These are phyloP conservation scores for Pseudozyma thailandica DNA, from an alignment of 1,284 basidiomycete genomes.

Conservation along the genomic window DNA sequence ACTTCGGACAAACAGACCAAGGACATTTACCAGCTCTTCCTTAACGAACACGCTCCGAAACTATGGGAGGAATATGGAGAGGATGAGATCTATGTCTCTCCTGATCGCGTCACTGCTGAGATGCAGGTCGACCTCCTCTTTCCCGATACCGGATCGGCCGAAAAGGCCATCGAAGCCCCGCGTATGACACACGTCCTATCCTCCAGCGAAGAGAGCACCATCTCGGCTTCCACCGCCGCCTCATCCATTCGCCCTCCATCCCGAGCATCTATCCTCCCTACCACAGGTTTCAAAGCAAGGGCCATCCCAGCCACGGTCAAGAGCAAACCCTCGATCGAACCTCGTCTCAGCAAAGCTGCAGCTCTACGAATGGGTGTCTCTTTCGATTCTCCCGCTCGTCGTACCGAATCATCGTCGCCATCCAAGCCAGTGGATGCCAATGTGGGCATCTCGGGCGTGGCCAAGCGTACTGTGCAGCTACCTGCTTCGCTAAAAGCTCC, in stretches of 20 bases:
- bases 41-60: background rate
- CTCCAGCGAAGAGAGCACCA: constrained; percentile 13
- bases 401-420: constrained; percentile 10
- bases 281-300: constrained; percentile 14
- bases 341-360: constrained; percentile 80
- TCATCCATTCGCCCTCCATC: constrained; percentile 5
- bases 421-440: constrained; percentile 5
- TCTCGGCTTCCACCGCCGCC: constrained; percentile 6
- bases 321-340: constrained; percentile 76
- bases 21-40: constrained; percentile 1
- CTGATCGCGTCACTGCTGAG: constrained; percentile 17
- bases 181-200: constrained; percentile 3
- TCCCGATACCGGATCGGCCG: constrained; percentile 14
- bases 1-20: background rate
- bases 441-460: constrained; percentile 12
- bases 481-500: constrained; percentile 43
- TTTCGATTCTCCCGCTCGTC: constrained; percentile 5
- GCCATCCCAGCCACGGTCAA: constrained; percentile 39
- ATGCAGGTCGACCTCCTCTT: constrained; percentile 50
- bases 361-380: constrained; percentile 66
- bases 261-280: constrained; percentile 7
- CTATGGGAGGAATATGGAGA: constrained; percentile 29
- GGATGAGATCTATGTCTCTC: constrained; percentile 48
- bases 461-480: constrained; percentile 11
- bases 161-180: background rate